Percentiles rank a stretch among this genome's conserved stretches.
Evolutionary conservation across 495 filamentous ascomycete genomes (phyloP).

Genomic region (Daldinia bambusicola): DNA sequence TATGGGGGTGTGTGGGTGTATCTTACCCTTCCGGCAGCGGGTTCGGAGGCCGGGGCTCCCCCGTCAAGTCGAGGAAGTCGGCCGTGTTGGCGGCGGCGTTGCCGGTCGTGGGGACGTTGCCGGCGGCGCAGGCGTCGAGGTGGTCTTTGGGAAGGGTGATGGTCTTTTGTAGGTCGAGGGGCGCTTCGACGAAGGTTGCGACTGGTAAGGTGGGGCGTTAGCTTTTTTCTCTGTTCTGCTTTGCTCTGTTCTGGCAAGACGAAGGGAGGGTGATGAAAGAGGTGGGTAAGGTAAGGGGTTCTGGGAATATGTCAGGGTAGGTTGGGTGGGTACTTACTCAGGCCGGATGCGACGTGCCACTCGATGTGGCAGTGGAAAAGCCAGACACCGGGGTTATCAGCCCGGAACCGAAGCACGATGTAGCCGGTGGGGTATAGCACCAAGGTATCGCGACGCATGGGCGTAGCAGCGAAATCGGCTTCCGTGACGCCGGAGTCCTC

Average conservation of each 20-base stretch:
- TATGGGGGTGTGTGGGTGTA: not conserved
- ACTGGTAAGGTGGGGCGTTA: slow-evolving; percentile 39
- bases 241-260: too few species aligned
- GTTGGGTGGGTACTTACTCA: slow-evolving; percentile 48
- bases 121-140: slow-evolving; percentile 66
- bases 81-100: slow-evolving; percentile 80
- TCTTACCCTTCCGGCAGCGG: slow-evolving; percentile 70
- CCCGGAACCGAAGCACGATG: slow-evolving; percentile 73
- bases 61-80: slow-evolving; percentile 71
- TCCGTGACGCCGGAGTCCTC: slow-evolving; percentile 56
- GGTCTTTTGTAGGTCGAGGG: slow-evolving; percentile 65
- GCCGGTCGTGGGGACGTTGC: slow-evolving; percentile 61
- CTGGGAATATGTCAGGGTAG: too few species aligned
- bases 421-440: slow-evolving; percentile 65
- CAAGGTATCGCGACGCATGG: slow-evolving; percentile 67
- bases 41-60: slow-evolving; percentile 64
- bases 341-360: slow-evolving; percentile 74
- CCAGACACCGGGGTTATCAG: slow-evolving; percentile 74
- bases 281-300: too few species aligned
- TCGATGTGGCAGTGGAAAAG: slow-evolving; percentile 78
- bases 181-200: slow-evolving; percentile 73
- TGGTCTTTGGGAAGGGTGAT: slow-evolving; percentile 72
- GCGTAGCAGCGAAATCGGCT: slow-evolving; percentile 53
- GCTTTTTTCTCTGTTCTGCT: too few species aligned
- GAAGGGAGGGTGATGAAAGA: too few species aligned